phyloP scores from a whole-genome alignment of 2,329 filamentous ascomycete genomes.

The Nemania sp. region DNA sequence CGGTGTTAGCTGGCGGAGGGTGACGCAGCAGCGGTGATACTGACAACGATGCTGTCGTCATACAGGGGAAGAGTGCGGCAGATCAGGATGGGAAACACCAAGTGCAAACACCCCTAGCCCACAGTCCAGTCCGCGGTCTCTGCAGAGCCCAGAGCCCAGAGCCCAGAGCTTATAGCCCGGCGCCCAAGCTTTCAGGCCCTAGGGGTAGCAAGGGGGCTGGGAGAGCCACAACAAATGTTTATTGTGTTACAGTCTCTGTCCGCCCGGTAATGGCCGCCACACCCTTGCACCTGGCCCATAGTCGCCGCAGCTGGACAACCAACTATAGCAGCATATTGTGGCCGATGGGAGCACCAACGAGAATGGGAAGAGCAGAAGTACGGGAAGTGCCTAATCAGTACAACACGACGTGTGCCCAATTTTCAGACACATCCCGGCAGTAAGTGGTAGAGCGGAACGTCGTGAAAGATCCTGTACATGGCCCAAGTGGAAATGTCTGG shows the following conservation, averaged over 20 bases:
- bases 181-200: conserved; percentile 13
- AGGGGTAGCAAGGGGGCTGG: conserved; percentile 39
- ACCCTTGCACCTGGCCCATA: conserved; percentile 41
- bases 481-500: neutral
- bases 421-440: conserved; percentile 14
- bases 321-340: conserved; percentile 26
- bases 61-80: conserved; percentile 44
- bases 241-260: conserved; percentile 42
- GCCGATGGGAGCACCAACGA: conserved; percentile 32
- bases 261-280: conserved; percentile 40
- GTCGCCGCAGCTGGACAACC: conserved; percentile 32
- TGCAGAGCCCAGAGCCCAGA: conserved; percentile 31
- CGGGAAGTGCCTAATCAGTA: conserved; percentile 29
- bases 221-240: conserved; percentile 40
- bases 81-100: conserved; percentile 46
- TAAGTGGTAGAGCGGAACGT: conserved; percentile 10
- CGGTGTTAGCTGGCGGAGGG: conserved; percentile 35
- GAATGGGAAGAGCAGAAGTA: conserved; percentile 25
- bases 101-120: conserved; percentile 35
- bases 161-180: conserved; percentile 9
- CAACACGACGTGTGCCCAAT: conserved; percentile 31
- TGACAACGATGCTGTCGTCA: conserved; percentile 47
- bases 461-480: neutral
- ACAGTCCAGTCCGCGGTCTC: no score
- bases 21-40: conserved; percentile 45